A percentile compares a stretch with the other conserved stretches of the same genome.
phyloP scores from a whole-genome alignment of 441 rosid species.

The Gossypium trilobum region DNA sequence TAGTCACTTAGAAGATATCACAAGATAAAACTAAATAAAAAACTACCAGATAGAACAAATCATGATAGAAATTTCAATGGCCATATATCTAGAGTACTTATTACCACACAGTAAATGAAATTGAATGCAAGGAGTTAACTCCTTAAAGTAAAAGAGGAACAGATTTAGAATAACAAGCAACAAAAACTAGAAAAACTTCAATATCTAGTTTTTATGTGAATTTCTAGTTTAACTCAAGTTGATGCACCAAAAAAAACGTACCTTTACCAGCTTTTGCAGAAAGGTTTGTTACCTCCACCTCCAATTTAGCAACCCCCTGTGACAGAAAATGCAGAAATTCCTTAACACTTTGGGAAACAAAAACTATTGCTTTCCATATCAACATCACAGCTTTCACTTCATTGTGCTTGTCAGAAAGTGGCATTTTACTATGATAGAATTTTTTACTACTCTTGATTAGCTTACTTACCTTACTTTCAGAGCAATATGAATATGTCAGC shows the following conservation, averaged over 20 bases:
- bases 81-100: not conserved
- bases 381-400: not conserved
- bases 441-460: not conserved
- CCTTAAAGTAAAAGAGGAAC: not conserved
- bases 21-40: not conserved
- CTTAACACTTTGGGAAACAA: not conserved
- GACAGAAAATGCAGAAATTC: conserved; percentile 16
- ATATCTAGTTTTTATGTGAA: conserved; percentile 2
- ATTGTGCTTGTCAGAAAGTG: not conserved
- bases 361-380: not conserved
- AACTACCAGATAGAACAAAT: not conserved
- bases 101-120: not conserved
- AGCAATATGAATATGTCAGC: not conserved
- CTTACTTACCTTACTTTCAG: not conserved
- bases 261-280: conserved; percentile 99
- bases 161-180: not conserved
- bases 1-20: not conserved
- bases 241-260: conserved; percentile 23
- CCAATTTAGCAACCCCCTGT: conserved; percentile 81
- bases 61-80: not conserved
- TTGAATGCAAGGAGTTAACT: not conserved
- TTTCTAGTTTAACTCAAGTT: not conserved
- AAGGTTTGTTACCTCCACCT: conserved; percentile 97
- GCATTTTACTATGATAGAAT: not conserved
- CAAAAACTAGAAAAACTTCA: conserved; percentile 5